Evolutionary conservation across 2,329 filamentous ascomycete species (phyloP).

Genomic region (Ustilaginoidea virens): DNA sequence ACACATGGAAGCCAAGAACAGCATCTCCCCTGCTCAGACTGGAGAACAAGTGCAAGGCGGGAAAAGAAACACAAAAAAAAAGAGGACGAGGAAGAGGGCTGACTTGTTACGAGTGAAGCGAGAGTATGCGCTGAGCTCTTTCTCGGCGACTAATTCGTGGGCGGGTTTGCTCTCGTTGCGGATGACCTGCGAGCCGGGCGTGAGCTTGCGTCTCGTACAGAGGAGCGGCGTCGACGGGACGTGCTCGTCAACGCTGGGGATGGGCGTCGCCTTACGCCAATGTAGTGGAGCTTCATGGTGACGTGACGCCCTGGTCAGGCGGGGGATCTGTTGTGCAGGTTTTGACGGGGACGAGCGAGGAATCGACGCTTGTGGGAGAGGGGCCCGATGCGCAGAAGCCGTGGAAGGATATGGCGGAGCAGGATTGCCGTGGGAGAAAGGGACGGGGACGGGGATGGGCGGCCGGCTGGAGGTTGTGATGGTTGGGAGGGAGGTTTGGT

Average conservation of each 20-base stretch:
- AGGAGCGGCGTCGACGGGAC: too few species aligned
- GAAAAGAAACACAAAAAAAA: slow-evolving; percentile 9
- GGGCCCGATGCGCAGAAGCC: neutral
- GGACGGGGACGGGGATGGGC: too few species aligned
- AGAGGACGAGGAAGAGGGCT: too few species aligned
- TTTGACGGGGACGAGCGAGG: too few species aligned
- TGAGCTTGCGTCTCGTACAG: slow-evolving; percentile 3
- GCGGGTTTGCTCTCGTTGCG: slow-evolving; percentile 66
- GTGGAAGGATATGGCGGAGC: too few species aligned
- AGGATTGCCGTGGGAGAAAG: too few species aligned
- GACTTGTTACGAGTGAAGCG: slow-evolving; percentile 64
- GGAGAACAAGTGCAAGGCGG: slow-evolving; percentile 2
- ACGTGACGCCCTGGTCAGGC: too few species aligned
- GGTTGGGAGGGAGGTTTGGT: neutral
- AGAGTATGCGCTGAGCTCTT: slow-evolving; percentile 63
- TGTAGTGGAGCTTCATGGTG: slow-evolving; percentile 77
- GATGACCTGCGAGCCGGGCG: slow-evolving; percentile 46
- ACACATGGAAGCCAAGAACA: too few species aligned
- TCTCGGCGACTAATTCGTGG: slow-evolving; percentile 61
- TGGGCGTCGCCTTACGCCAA: slow-evolving; percentile 51
- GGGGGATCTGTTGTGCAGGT: neutral
- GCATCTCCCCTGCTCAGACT: too few species aligned
- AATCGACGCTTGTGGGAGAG: neutral
- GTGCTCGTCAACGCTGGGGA: too few species aligned
- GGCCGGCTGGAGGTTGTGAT: too few species aligned